phyloP scores from a whole-genome alignment of 2,329 filamentous ascomycete species.

The Myriosclerotinia duriaeana region DNA sequence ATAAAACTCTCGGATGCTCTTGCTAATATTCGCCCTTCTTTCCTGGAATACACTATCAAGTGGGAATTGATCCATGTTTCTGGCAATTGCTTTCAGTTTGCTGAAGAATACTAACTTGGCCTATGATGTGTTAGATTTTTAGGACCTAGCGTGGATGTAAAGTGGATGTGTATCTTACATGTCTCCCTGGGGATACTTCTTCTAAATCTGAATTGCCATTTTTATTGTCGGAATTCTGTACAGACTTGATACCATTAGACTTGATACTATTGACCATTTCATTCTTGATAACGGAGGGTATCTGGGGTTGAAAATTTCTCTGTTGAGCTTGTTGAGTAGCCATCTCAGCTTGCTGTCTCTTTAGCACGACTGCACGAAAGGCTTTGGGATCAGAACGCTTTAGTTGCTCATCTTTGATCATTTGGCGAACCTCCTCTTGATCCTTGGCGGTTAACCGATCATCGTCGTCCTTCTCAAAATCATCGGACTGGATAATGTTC shows the following conservation, averaged over 20 bases:
- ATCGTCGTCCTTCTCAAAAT: conserved; percentile 68
- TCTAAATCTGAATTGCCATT: conserved; percentile 2
- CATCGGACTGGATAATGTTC: conserved; percentile 66
- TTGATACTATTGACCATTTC: conserved; percentile 1
- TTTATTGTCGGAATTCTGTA: neutral
- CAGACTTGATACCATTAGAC: neutral
- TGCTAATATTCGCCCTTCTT: neutral
- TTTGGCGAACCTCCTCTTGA: conserved; percentile 51
- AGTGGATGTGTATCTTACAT: conserved; percentile 5
- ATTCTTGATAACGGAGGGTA: neutral
- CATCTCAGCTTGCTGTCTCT: neutral
- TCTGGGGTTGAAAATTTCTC: neutral
- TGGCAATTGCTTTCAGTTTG: neutral
- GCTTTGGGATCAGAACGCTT: conserved; percentile 35
- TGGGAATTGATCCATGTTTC: neutral
- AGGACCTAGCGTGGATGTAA: neutral
- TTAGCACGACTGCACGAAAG: conserved; percentile 16
- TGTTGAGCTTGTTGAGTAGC: neutral
- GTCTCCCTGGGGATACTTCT: neutral
- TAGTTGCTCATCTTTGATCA: conserved; percentile 42
- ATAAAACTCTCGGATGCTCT: neutral
- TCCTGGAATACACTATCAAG: neutral
- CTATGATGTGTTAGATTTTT: conserved; percentile 2
- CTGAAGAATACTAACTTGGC: neutral
- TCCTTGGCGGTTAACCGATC: conserved; percentile 64